A percentile compares a stretch with the other conserved stretches of the same genome.
phyloP scores from a whole-genome alignment of 2,329 filamentous ascomycete species.

The Cordyceps farinosa region DNA sequence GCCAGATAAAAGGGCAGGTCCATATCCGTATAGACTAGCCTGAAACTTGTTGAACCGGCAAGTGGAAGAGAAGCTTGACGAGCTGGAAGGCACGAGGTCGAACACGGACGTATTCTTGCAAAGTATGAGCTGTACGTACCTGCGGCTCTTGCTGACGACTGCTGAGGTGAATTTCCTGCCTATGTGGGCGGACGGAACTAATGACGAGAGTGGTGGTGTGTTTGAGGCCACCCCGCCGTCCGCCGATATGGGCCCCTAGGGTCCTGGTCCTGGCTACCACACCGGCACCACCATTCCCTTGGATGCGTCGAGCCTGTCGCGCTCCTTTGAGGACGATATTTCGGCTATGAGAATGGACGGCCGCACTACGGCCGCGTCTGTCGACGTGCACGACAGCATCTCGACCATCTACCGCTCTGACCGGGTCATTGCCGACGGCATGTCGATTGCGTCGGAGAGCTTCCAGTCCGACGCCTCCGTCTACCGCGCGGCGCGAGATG shows the following conservation, averaged over 20 bases:
- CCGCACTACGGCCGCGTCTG: constrained; percentile 32
- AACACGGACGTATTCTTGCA: neutral
- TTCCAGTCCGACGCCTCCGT: constrained; percentile 32
- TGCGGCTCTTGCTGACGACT: constrained; percentile 51
- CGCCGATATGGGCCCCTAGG: constrained; percentile 42
- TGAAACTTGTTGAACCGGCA: no score
- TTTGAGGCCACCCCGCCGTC: constrained; percentile 41
- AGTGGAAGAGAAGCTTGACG: neutral
- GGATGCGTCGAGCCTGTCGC: constrained; percentile 31
- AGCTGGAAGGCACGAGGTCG: neutral
- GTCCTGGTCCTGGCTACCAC: constrained; percentile 46
- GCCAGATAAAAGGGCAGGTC: no score
- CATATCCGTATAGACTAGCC: no score
- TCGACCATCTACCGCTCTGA: constrained; percentile 34
- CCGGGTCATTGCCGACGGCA: constrained; percentile 33
- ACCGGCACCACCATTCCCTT: constrained; percentile 41
- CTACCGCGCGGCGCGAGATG: constrained; percentile 34
- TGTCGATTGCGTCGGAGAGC: constrained; percentile 33
- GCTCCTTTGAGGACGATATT: constrained; percentile 36
- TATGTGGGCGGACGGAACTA: constrained; percentile 58
- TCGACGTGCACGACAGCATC: constrained; percentile 39
- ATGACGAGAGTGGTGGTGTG: constrained; percentile 51
- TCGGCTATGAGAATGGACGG: constrained; percentile 32
- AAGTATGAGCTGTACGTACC: constrained; percentile 37
- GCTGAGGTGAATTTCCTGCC: constrained; percentile 61